A percentile compares a stretch with the other conserved stretches of the same genome.
Conservation (phyloP, 257 asterid genomes). For the Parsonsia alboflavescens region DNA sequence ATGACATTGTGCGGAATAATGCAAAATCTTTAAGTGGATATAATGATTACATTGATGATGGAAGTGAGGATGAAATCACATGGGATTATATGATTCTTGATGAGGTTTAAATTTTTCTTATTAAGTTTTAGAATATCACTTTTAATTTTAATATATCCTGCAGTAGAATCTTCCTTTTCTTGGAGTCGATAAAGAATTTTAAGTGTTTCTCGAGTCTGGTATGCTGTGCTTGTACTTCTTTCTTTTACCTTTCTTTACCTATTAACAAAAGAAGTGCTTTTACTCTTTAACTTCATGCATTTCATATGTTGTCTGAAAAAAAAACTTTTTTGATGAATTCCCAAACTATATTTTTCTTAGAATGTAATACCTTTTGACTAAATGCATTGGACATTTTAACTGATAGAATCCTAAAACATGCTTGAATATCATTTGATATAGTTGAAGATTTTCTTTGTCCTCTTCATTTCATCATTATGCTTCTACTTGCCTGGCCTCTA, state of each 20-base stretch:
- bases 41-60: conserved; percentile 34
- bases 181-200: neutral
- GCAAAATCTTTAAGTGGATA: conserved; percentile 61
- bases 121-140: neutral
- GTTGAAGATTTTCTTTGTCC: neutral
- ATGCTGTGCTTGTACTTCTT: neutral
- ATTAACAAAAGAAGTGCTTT: neutral
- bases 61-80: conserved; percentile 48
- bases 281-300: neutral
- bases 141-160: neutral
- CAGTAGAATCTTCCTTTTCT: neutral
- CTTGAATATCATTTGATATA: neutral
- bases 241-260: neutral
- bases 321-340: neutral
- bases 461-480: neutral
- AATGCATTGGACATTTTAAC: neutral
- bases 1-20: conserved; percentile 85
- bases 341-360: neutral
- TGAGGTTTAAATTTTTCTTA: conserved; percentile 41
- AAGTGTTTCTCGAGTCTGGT: neutral
- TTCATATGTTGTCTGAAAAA: neutral
- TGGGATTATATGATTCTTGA: conserved; percentile 97
- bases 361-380: neutral
- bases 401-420: neutral
- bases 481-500: neutral